Evolutionary conservation across 768 basidiomycete species (phyloP).

Genomic region (Tylopilus plumbeoviolaceoides): DNA sequence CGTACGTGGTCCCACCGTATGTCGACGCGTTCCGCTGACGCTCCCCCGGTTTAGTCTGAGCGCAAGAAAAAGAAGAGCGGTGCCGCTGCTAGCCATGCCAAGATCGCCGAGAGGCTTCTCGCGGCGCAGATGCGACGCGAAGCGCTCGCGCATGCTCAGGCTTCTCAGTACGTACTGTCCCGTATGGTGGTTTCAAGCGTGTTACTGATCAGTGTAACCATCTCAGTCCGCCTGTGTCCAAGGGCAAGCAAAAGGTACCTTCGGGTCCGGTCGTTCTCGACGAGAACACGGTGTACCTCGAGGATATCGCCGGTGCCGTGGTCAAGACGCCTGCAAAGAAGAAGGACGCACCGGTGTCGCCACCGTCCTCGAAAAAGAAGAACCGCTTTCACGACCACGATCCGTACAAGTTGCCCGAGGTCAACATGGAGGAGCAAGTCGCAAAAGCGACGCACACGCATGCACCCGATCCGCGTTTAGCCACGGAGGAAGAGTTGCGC

Average conservation of each 20-base stretch:
- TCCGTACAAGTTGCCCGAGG: conserved; percentile 87
- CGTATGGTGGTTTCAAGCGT: neutral
- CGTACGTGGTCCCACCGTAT: conserved; percentile 43
- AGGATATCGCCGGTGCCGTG: conserved; percentile 64
- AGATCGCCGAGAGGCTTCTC: conserved; percentile 86
- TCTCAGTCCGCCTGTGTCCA: conserved; percentile 25
- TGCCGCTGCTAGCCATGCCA: conserved; percentile 79
- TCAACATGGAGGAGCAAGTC: conserved; percentile 63
- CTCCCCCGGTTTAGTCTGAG: conserved; percentile 52
- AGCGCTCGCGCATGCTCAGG: conserved; percentile 64
- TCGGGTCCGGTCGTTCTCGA: conserved; percentile 52
- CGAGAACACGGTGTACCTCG: conserved; percentile 80
- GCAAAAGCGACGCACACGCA: conserved; percentile 55
- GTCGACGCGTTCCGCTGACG: conserved; percentile 4
- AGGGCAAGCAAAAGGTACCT: conserved; percentile 45
- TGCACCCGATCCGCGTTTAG: conserved; percentile 85
- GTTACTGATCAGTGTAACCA: neutral
- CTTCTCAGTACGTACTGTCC: conserved; percentile 35
- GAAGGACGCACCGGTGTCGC: conserved; percentile 31
- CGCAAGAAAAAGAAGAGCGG: conserved; percentile 89
- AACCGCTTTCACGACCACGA: conserved; percentile 74
- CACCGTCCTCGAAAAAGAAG: conserved; percentile 55
- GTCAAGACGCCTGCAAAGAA: conserved; percentile 47
- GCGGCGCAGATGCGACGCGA: conserved; percentile 91
- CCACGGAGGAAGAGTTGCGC: conserved; percentile 92